phyloP scores from a whole-genome alignment of 768 basidiomycete species.

The Rhizopogon vulgaris region DNA sequence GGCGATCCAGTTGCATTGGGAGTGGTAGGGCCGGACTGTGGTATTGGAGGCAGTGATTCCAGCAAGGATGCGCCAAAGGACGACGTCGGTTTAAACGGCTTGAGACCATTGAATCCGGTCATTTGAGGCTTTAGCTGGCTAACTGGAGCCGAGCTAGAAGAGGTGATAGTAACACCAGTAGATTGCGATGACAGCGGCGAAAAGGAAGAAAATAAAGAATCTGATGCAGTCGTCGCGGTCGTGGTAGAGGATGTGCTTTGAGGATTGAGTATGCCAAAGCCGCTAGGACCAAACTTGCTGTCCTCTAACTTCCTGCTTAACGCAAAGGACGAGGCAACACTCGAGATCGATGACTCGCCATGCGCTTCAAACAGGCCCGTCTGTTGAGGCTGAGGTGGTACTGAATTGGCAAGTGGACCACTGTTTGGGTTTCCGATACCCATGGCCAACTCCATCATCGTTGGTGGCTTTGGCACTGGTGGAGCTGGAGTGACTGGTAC shows the following conservation, averaged over 20 bases:
- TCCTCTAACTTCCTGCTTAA: slow-evolving; percentile 31
- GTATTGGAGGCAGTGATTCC: slow-evolving; percentile 69
- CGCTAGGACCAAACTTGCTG: slow-evolving; percentile 7
- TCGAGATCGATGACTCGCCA: slow-evolving; percentile 48
- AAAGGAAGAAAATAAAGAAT: slow-evolving; percentile 39
- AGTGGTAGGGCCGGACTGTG: slow-evolving; percentile 48
- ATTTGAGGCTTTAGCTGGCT: slow-evolving; percentile 34
- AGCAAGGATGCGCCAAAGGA: slow-evolving; percentile 74
- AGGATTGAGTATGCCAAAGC: slow-evolving; percentile 17
- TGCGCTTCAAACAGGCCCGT: slow-evolving; percentile 24
- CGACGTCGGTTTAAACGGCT: slow-evolving; percentile 78
- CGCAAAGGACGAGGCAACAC: slow-evolving; percentile 70
- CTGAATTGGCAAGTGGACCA: slow-evolving; percentile 11
- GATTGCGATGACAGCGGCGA: slow-evolving; percentile 41
- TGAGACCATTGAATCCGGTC: slow-evolving; percentile 56
- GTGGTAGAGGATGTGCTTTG: slow-evolving; percentile 32
- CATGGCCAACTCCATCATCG: slow-evolving; percentile 73
- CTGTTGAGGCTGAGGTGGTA: slow-evolving; percentile 23
- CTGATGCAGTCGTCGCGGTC: slow-evolving; percentile 40
- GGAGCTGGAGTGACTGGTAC: slow-evolving; percentile 53
- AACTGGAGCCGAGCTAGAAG: slow-evolving; percentile 20
- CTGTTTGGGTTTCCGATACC: slow-evolving; percentile 28
- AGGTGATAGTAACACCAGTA: slow-evolving; percentile 37
- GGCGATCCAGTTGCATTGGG: slow-evolving; percentile 27
- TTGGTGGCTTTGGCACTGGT: slow-evolving; percentile 71